Evolutionary conservation across 2,329 filamentous ascomycete genomes (phyloP).

Genomic region (Phialocephala sp.): DNA sequence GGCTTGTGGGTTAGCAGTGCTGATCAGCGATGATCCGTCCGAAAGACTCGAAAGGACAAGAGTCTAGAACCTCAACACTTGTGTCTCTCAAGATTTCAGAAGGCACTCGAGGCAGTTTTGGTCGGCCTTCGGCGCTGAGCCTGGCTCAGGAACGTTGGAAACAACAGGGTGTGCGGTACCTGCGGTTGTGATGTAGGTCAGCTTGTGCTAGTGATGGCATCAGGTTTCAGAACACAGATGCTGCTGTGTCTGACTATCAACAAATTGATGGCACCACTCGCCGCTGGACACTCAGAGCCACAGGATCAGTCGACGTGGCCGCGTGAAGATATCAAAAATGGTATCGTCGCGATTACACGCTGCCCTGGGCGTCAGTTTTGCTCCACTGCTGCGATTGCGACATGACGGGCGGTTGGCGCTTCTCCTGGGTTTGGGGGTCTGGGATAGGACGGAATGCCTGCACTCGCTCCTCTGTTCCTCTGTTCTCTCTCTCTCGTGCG

Average conservation of each 20-base stretch:
- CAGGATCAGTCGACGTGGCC: conserved; percentile 1
- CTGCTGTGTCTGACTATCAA: background rate
- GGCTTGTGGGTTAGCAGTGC: conserved; percentile 18
- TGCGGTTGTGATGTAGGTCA: conserved; percentile 19
- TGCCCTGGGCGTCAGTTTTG: conserved; percentile 19
- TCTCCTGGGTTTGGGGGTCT: background rate
- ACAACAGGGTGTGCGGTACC: conserved; percentile 21
- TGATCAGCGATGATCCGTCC: conserved; percentile 32
- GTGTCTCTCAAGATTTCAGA: background rate
- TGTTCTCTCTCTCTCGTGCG: background rate
- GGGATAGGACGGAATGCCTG: background rate
- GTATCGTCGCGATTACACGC: background rate
- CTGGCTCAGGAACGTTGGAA: conserved; percentile 14
- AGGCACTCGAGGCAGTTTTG: background rate
- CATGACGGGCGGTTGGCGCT: conserved; percentile 10
- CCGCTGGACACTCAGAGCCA: background rate
- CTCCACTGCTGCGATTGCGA: conserved; percentile 22
- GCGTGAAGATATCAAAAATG: conserved; percentile 8
- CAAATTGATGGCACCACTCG: background rate
- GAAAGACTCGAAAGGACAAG: conserved; percentile 12
- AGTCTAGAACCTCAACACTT: conserved; percentile 10
- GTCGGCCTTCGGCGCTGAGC: conserved; percentile 9
- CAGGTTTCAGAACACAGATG: conserved; percentile 15
- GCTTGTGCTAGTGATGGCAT: conserved; percentile 8
- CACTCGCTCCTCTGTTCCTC: background rate